Evolutionary conservation across 129 eudicot species (phyloP), one percentile per base, ranked within the genome.

Genomic region (Lactuca sativa): DNA sequence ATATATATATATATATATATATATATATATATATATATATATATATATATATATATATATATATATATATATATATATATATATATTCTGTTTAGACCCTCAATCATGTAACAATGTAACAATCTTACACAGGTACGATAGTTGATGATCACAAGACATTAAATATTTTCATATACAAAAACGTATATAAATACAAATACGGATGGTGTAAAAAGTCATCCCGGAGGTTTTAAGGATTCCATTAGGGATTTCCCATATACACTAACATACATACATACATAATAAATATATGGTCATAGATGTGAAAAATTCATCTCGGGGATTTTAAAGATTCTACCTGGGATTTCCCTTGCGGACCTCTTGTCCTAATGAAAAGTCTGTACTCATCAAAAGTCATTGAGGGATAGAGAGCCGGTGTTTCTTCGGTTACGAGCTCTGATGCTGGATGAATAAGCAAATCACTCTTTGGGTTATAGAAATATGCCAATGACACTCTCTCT

Each of bases 301-400:
- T 49, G 25, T 12, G 36, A 9, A 17, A 10, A 37, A 11, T 16
- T 84, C 67, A 80, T 64, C 62, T 77, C 1, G 83, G 67, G 65
- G 89, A 81, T 48, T 72, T 80, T 21, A 75, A 62, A 2, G 96
- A 84, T 38, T 91, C 91, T 10, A 84, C 91, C 73, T 88, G 97
- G 4, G 95, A 82, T 81, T 91, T 91, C 10, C 97, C 97, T 57
- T 74, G 76, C 2, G 96, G 97, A 59, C 97, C 97, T 71, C 73
- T 86, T 9, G 85, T 65, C 76, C 97, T 82, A 49, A 91, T 91
- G 82, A 67, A 86, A 36, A 84, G 90, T 51, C 97, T 77, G 53
- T 91, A 91, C 31, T 91, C 89, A 72, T 91, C 88, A 47, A 86
- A 91, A 9, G 93, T 91, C 97, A 84, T 88, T n/a, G 96, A 44